phyloP scores from a whole-genome alignment of 2,329 filamentous ascomycete species.

The Westerdykella ornata region DNA sequence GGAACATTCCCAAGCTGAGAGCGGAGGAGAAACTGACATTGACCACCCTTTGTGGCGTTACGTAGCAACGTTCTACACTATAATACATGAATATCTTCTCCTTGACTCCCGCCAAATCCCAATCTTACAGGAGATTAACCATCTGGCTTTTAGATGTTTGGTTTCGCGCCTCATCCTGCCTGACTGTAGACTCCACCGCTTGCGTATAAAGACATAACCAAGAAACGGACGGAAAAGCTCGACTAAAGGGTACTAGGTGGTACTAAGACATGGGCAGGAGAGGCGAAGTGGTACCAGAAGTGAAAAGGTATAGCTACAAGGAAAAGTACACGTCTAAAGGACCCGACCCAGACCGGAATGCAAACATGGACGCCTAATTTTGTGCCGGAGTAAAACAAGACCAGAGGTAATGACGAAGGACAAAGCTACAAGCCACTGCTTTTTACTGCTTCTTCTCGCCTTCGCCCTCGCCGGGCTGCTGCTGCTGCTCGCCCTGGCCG shows the following conservation, averaged over 20 bases:
- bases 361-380: constrained; percentile 34
- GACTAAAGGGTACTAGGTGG: constrained; percentile 19
- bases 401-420: constrained; percentile 17
- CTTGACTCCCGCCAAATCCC: not conserved
- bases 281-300: constrained; percentile 24
- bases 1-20: not conserved
- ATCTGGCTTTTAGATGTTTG: not conserved
- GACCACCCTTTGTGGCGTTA: not conserved
- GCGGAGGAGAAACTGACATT: not conserved
- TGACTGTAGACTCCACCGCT: not conserved
- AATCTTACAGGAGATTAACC: not conserved
- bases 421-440: constrained; percentile 10
- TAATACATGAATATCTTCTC: not conserved
- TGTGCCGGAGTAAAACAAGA: constrained; percentile 20
- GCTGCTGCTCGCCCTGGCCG: constrained; percentile 37
- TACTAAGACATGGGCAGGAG: constrained; percentile 22
- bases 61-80: not conserved
- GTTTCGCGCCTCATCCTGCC: not conserved
- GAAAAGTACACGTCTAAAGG: constrained; percentile 31
- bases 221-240: constrained; percentile 8
- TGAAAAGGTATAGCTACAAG: constrained; percentile 33
- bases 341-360: constrained; percentile 29
- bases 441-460: constrained; percentile 66
- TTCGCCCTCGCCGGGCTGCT: constrained; percentile 45
- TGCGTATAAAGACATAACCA: constrained; percentile 11